Evolutionary conservation across 164 flowering plant species (phyloP).

Genomic region (Malania oleifera): DNA sequence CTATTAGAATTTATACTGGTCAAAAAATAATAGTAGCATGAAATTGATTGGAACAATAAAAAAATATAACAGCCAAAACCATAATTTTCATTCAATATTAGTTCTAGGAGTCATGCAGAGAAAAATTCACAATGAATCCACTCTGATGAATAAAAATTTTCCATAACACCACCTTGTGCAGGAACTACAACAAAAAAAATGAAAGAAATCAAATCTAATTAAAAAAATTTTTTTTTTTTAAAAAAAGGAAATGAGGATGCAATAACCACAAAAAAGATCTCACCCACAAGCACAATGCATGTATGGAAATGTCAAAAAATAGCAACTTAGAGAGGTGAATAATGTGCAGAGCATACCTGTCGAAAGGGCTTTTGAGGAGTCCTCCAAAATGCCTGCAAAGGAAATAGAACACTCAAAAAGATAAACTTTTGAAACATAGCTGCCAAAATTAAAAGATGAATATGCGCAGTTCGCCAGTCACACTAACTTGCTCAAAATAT

Average conservation of each 20-base stretch:
- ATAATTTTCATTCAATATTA: no score
- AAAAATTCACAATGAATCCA: no score
- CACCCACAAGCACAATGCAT: background rate
- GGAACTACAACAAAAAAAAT: no score
- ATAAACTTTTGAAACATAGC: background rate
- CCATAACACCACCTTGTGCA: no score
- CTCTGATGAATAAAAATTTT: no score
- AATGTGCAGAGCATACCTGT: conserved; percentile 44
- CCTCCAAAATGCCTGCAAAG: conserved; percentile 91
- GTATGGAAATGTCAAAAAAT: background rate
- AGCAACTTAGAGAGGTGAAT: background rate
- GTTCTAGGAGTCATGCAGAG: no score
- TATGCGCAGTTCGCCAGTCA: background rate
- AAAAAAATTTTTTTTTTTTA: no score
- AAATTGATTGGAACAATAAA: background rate
- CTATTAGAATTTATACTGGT: conserved; percentile 6
- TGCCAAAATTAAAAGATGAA: background rate
- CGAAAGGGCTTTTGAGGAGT: conserved; percentile 97
- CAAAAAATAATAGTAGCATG: conserved; percentile 1
- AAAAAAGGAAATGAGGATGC: background rate
- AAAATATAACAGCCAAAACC: background rate
- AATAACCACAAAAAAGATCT: background rate
- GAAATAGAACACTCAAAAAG: conserved; percentile 9
- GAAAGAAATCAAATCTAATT: no score
- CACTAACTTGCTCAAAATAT: conserved; percentile 76